Evolutionary conservation across 441 rosid species (phyloP), one percentile per base, ranked within the genome.

Genomic region (Pelargonium fulgidum): DNA sequence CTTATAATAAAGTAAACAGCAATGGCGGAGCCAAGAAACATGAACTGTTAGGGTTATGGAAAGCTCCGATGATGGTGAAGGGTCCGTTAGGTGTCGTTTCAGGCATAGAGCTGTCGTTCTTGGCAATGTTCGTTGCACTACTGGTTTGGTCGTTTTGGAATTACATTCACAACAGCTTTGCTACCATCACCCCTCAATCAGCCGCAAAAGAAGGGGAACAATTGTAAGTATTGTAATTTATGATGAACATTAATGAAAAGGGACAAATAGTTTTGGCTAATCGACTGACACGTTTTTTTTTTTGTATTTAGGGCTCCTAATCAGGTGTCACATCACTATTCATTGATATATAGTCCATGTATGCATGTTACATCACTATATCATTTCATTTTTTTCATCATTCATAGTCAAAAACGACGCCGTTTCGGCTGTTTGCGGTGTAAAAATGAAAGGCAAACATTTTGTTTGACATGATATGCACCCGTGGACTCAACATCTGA

Each of bases 51-150:
- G 77, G 69, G 24, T 19, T 36, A 52, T 81, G 78, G 81, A 82
- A 70, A 81, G 79, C 52, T 63, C 89, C 90, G 41, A 72, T 83
- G 81, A 61, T 84, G 12, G 86, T 83, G 74, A 85, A 74, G 52
- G 94, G 92, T 3, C 90, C 91, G 1, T 67, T 85, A 0, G 94
- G 94, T 68, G 82, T 89, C 24, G 90, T 87, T 50, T 79, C 89
- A 1, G 68, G 72, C 68, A 76, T 73, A 12, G 94, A 89, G 73
- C 20, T 87, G 7, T 56, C 76, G 52, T 81, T 87, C 63, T 73
- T 85, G 33, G 17, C 72, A 11, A 84, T 85, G 90, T 82, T 89
- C 70, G 13, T 84, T 0, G 80, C 78, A 12, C 85, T 89, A 47
- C 78, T 89, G 50, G 63, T 82, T 63, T 89, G 94, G 94, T 78